A percentile compares a stretch with the other conserved stretches of the same genome.
Conservation (phyloP, 768 basidiomycete species). For the Hypsizygus marmoreus region DNA sequence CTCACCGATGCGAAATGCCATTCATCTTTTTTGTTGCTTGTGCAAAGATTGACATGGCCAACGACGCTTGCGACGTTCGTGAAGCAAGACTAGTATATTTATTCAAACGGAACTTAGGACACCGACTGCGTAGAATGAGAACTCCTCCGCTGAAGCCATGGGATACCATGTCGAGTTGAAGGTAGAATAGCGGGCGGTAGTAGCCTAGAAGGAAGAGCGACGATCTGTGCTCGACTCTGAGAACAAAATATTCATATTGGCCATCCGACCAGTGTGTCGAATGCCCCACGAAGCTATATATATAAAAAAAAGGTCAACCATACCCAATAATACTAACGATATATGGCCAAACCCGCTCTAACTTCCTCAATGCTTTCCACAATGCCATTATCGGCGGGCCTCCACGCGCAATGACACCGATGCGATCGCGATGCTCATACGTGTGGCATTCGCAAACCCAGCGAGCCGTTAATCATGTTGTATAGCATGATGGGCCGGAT, state of each 20-base stretch:
- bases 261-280: no score
- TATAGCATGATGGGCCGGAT: slow-evolving; percentile 51
- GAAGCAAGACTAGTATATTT: neutral
- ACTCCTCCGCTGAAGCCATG: slow-evolving; percentile 32
- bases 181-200: slow-evolving; percentile 37
- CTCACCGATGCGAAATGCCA: no score
- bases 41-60: no score
- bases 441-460: slow-evolving; percentile 46
- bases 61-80: slow-evolving; percentile 21
- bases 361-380: slow-evolving; percentile 9
- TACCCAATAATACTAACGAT: slow-evolving; percentile 17
- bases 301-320: no score
- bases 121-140: slow-evolving; percentile 33
- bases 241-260: no score
- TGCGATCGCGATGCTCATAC: slow-evolving; percentile 29
- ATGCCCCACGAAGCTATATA: no score
- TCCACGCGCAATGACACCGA: slow-evolving; percentile 17
- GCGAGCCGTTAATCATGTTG: slow-evolving; percentile 30
- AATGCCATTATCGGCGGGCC: slow-evolving; percentile 1
- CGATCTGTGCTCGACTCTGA: neutral
- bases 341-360: slow-evolving; percentile 15
- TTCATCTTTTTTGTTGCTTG: no score
- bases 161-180: slow-evolving; percentile 37
- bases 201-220: slow-evolving; percentile 23
- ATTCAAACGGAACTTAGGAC: neutral